Percentiles rank a stretch among this genome's conserved stretches.
Conservation (phyloP, 2,329 filamentous ascomycete genomes). For the Beauveria sp. region DNA sequence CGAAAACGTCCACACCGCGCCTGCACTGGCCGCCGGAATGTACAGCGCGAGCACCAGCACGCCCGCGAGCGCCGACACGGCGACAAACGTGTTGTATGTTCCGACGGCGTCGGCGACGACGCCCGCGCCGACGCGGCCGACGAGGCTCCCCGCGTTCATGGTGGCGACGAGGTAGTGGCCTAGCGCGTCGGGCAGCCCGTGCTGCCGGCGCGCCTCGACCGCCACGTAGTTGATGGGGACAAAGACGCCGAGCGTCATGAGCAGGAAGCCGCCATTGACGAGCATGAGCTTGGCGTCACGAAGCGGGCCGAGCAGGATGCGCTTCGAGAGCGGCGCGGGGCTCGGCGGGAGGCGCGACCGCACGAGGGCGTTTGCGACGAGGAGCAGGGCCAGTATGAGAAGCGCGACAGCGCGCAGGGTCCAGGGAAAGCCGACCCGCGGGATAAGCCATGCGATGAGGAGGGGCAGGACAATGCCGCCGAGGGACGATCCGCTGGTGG, state of each 20-base stretch:
- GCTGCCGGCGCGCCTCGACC: conserved; percentile 21
- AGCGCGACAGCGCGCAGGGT: conserved; percentile 26
- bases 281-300: conserved; percentile 25
- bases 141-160: conserved; percentile 30
- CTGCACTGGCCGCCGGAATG: conserved; percentile 26
- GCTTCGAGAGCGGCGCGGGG: background rate
- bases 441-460: conserved; percentile 24
- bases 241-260: conserved; percentile 29
- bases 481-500: conserved; percentile 21
- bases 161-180: conserved; percentile 30
- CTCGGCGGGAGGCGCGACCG: conserved; percentile 15
- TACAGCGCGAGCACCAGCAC: conserved; percentile 35
- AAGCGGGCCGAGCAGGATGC: conserved; percentile 22
- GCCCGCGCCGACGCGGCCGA: conserved; percentile 28
- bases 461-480: conserved; percentile 29
- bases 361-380: conserved; percentile 23
- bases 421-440: conserved; percentile 24
- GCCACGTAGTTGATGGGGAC: conserved; percentile 30
- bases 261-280: conserved; percentile 25
- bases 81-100: conserved; percentile 34
- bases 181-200: conserved; percentile 21
- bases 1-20: conserved; percentile 30
- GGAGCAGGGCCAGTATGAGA: conserved; percentile 23
- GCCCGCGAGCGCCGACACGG: conserved; percentile 36
- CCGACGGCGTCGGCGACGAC: conserved; percentile 29